These are phyloP conservation scores for Cutaneotrichosporon dermatis DNA, from an alignment of 1,284 basidiomycete species.

Conservation along the genomic window DNA sequence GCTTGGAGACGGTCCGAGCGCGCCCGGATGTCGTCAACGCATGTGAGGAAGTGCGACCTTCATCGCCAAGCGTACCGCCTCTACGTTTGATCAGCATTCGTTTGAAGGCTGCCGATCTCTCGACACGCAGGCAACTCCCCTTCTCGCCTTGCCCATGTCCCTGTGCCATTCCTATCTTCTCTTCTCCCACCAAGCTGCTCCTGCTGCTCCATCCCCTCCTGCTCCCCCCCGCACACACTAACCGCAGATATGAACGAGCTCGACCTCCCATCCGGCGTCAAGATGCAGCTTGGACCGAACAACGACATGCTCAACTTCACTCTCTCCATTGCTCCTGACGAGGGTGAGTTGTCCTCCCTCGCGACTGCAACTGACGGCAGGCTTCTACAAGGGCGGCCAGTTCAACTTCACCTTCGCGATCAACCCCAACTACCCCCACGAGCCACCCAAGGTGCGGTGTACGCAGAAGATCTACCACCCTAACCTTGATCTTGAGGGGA, in stretches of 20 bases:
- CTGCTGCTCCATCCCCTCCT: not conserved
- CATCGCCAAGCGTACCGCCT: too few species aligned
- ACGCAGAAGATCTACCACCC: slow-evolving; percentile 99
- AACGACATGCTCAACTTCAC: slow-evolving; percentile 92
- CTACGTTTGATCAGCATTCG: too few species aligned
- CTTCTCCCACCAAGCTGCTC: too few species aligned
- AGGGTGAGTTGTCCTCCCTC: slow-evolving; percentile 77
- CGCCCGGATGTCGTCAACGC: too few species aligned
- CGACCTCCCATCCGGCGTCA: slow-evolving; percentile 93
- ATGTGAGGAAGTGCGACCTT: too few species aligned
- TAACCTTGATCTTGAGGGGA: slow-evolving; percentile 95
- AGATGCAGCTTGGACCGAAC: slow-evolving; percentile 86
- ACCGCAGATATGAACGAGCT: slow-evolving; percentile 86
- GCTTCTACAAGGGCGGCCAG: slow-evolving; percentile 94
- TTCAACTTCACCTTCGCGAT: slow-evolving; percentile 94
- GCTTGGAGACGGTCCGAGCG: too few species aligned
- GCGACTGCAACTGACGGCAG: slow-evolving; percentile 58
- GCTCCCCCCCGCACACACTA: not conserved
- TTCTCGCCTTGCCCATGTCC: too few species aligned
- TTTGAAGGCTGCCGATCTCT: too few species aligned
- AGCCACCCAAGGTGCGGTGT: slow-evolving; percentile 98
- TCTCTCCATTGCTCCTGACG: slow-evolving; percentile 91
- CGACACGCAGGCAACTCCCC: too few species aligned
- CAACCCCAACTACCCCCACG: slow-evolving; percentile 97
- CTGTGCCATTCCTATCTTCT: too few species aligned